These are phyloP conservation scores for Coemansia sp. DNA, from an alignment of 192 early-diverging fungal species.

Conservation along the genomic window DNA sequence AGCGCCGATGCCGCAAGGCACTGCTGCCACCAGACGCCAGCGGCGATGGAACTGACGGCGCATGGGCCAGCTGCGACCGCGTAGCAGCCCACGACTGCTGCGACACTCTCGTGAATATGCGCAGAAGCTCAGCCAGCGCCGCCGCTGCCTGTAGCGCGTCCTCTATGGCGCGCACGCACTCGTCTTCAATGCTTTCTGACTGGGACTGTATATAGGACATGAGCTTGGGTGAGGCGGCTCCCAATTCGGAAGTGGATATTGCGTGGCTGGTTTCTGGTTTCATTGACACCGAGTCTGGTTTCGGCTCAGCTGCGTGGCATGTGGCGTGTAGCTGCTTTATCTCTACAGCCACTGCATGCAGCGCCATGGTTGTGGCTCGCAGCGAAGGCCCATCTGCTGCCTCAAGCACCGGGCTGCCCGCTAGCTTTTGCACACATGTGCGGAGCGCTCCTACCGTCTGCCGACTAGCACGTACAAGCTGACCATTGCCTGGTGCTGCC, in stretches of 20 bases:
- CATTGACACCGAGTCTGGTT: not conserved
- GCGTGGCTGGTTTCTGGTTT: constrained; percentile 1
- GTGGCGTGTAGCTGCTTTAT: constrained; percentile 10
- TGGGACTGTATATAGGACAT: not conserved
- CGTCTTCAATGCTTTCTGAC: not conserved
- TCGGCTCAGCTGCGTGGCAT: not conserved
- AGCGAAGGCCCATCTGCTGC: constrained; percentile 10
- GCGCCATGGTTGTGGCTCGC: constrained; percentile 13
- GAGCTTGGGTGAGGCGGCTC: not conserved
- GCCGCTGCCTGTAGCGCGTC: constrained; percentile 21
- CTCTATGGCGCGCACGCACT: not conserved
- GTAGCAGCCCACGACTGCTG: constrained; percentile 31
- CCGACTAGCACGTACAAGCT: constrained; percentile 25
- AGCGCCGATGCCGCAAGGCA: constrained; percentile 40
- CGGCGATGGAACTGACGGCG: constrained; percentile 40
- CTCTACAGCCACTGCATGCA: constrained; percentile 17
- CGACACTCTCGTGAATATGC: constrained; percentile 32
- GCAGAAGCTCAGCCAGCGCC: constrained; percentile 38
- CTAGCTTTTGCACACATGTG: constrained; percentile 23
- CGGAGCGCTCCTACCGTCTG: constrained; percentile 30
- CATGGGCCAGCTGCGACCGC: constrained; percentile 33
- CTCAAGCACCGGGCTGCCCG: constrained; percentile 9
- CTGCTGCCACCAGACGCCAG: constrained; percentile 22
- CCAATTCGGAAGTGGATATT: constrained; percentile 18
- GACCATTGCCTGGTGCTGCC: not conserved